A percentile compares a stretch with the other conserved stretches of the same genome.
These are phyloP conservation scores for Fusarium citri DNA, from an alignment of 2,329 filamentous ascomycete genomes.

Conservation along the genomic window DNA sequence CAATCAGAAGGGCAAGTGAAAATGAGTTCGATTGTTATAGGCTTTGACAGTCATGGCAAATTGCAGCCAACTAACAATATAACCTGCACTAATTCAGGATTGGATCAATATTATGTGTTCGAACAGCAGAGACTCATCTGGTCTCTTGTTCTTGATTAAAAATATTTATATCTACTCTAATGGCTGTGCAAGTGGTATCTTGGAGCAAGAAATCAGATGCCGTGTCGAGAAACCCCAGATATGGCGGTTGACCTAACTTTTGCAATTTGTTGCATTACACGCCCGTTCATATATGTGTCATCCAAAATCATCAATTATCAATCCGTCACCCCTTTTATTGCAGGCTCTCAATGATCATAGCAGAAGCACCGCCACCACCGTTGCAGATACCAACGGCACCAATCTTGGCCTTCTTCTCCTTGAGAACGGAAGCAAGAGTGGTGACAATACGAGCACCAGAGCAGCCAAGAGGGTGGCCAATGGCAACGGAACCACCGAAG, in stretches of 20 bases:
- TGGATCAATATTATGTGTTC: neutral
- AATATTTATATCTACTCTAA: slow-evolving; percentile 35
- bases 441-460: slow-evolving; percentile 94
- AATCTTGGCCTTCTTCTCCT: slow-evolving; percentile 92
- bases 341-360: slow-evolving; percentile 86
- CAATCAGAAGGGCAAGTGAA: too few species aligned
- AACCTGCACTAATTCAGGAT: neutral
- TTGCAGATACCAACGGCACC: slow-evolving; percentile 97
- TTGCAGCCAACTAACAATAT: neutral
- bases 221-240: slow-evolving; percentile 31
- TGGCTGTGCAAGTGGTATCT: slow-evolving; percentile 25
- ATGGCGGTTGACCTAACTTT: slow-evolving; percentile 37
- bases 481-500: slow-evolving; percentile 92
- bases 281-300: slow-evolving; percentile 36
- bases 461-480: slow-evolving; percentile 93
- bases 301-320: slow-evolving; percentile 42
- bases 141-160: slow-evolving; percentile 29
- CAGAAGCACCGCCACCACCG: slow-evolving; percentile 94
- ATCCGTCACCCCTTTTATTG: slow-evolving; percentile 56
- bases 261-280: slow-evolving; percentile 33
- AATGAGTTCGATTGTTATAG: neutral
- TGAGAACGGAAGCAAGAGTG: slow-evolving; percentile 88
- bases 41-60: neutral
- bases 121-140: neutral
- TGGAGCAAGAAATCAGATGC: slow-evolving; percentile 31